Percentiles rank a stretch among this genome's conserved stretches.
phyloP scores from a whole-genome alignment of 306 rosid species.

The Datisca glomerata region DNA sequence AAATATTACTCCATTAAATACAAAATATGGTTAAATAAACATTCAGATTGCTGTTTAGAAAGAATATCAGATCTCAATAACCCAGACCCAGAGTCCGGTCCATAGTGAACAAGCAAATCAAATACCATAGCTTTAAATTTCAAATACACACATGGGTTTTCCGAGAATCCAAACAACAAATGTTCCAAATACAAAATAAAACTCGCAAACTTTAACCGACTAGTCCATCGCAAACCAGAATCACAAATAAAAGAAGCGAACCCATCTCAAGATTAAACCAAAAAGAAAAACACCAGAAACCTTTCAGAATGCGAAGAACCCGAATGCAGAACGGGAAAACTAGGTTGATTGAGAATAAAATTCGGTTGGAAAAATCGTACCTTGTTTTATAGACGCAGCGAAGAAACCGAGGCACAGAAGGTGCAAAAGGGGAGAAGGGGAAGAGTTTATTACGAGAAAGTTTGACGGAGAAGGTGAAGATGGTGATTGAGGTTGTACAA shows the following conservation, averaged over 20 bases:
- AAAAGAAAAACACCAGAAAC: slow-evolving; percentile 8
- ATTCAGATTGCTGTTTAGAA: too few species aligned
- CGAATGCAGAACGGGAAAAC: neutral
- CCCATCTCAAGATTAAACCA: too few species aligned
- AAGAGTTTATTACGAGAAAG: slow-evolving; percentile 25
- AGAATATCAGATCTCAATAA: neutral
- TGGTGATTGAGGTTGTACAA: slow-evolving; percentile 18
- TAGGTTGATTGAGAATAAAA: slow-evolving; percentile 1
- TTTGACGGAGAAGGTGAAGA: slow-evolving; percentile 31
- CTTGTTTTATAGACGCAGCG: slow-evolving; percentile 16
- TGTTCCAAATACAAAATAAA: neutral
- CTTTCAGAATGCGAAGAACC: slow-evolving; percentile 1
- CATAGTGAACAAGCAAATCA: neutral
- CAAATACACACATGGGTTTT: neutral
- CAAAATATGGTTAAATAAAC: too few species aligned
- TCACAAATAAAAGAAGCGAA: neutral
- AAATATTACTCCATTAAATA: too few species aligned
- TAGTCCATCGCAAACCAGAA: too few species aligned
- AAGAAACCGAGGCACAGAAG: slow-evolving; percentile 27
- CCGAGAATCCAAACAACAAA: neutral
- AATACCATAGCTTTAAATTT: neutral
- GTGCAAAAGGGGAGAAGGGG: slow-evolving; percentile 6
- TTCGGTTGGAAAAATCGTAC: neutral
- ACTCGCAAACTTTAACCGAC: too few species aligned
- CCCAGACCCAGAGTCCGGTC: neutral